Conservation (phyloP, 2,329 filamentous ascomycete species). For the Rutstroemia sp. region DNA sequence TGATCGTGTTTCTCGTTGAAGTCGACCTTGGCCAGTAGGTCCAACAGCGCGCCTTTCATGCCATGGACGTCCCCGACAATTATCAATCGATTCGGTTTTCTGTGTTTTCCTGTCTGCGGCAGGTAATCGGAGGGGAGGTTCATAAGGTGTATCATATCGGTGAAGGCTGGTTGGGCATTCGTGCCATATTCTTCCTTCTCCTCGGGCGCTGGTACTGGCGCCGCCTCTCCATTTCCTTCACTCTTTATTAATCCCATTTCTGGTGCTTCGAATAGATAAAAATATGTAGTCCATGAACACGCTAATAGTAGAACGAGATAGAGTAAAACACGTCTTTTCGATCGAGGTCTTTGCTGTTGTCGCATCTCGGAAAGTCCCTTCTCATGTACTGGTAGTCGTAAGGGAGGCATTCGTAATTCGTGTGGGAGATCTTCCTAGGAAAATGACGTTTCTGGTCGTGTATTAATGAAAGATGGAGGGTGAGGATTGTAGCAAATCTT, state of each 20-base stretch:
- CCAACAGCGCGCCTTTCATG: slow-evolving; percentile 59
- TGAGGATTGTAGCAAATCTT: background rate
- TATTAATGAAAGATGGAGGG: background rate
- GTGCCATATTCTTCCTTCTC: slow-evolving; percentile 10
- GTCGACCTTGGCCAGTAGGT: slow-evolving; percentile 58
- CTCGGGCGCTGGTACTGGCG: background rate
- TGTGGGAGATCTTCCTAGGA: background rate
- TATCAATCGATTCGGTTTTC: slow-evolving; percentile 54
- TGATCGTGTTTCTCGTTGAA: slow-evolving; percentile 63
- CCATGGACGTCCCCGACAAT: slow-evolving; percentile 92
- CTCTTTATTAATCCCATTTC: background rate
- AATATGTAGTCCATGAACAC: slow-evolving; percentile 3
- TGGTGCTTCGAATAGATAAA: background rate
- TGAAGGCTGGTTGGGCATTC: slow-evolving; percentile 17
- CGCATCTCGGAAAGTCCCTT: background rate
- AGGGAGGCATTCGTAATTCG: background rate
- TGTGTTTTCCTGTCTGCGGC: slow-evolving; percentile 27
- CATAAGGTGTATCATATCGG: slow-evolving; percentile 24
- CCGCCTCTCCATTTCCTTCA: background rate
- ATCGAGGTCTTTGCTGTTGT: background rate
- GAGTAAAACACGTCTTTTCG: slow-evolving; percentile 1
- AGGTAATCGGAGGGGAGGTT: slow-evolving; percentile 24
- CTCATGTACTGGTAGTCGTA: background rate
- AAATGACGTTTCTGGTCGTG: background rate
- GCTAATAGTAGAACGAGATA: slow-evolving; percentile 2